Evolutionary conservation across 169 alveolate species (phyloP), one percentile per base, ranked within the genome.

Genomic region (Cyclospora cayetanensis): DNA sequence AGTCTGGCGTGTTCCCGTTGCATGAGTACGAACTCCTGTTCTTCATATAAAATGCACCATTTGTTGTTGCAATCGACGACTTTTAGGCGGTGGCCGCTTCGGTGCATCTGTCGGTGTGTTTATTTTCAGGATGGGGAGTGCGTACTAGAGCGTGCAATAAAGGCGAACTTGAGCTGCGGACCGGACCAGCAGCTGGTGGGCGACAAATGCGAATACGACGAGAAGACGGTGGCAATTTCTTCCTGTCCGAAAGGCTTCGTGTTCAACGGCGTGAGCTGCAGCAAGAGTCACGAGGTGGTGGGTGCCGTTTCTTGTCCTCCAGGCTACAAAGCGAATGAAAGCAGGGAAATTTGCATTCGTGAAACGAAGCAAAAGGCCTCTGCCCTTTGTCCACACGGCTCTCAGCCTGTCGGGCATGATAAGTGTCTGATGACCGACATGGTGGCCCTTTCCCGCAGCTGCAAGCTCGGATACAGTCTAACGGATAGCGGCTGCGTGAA

Each of bases 41-140:
- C n/a, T n/a, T n/a, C n/a, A n/a, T n/a, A n/a, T n/a, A n/a, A n/a
- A n/a, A n/a, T n/a, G n/a, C n/a, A n/a, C n/a, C n/a, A n/a, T n/a
- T n/a, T n/a, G n/a, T n/a, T n/a, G n/a, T n/a, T n/a, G n/a, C n/a
- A n/a, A n/a, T n/a, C n/a, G n/a, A n/a, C n/a, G n/a, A n/a, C n/a
- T n/a, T n/a, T n/a, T n/a, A n/a, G n/a, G n/a, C n/a, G n/a, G n/a
- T n/a, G n/a, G n/a, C n/a, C n/a, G n/a, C n/a, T n/a, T n/a, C n/a
- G n/a, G n/a, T n/a, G n/a, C n/a, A n/a, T n/a, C n/a, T n/a, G n/a
- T n/a, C n/a, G n/a, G n/a, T n/a, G 68, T 25, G 68, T 55, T 25
- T 55, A 55, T 55, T 29, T 63, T 20, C 84, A 85, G 91, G 72
- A 42, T 20, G 91, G 85, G 25, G 85, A 66, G 84, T 85, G 91